Evolutionary conservation across 1,284 basidiomycete species (phyloP).

Genomic region (Trichosporon faecale): DNA sequence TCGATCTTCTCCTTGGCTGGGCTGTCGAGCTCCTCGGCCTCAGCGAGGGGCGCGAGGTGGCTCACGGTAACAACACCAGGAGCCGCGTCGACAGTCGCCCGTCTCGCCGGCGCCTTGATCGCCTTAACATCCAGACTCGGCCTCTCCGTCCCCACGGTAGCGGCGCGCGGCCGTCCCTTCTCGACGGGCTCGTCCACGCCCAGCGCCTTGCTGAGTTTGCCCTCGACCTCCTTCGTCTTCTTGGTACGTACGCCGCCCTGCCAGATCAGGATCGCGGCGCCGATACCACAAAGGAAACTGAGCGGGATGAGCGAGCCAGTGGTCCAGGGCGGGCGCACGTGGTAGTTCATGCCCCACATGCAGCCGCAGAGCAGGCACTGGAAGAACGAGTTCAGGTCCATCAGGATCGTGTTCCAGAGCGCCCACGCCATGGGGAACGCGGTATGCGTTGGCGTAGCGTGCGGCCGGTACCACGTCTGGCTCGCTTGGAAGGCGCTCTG

Average conservation of each 20-base stretch:
- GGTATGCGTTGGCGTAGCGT: constrained; percentile 78
- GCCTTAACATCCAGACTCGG: not conserved
- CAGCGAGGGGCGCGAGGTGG: not conserved
- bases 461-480: constrained; percentile 81
- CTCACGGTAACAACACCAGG: not conserved
- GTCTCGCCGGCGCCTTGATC: not conserved
- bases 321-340: constrained; percentile 55
- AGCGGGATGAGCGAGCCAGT: constrained; percentile 69
- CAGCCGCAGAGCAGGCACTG: constrained; percentile 70
- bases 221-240: constrained; percentile 68
- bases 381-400: constrained; percentile 77
- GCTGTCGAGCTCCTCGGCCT: not conserved
- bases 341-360: constrained; percentile 71
- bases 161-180: constrained; percentile 3
- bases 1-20: not conserved
- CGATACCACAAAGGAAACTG: constrained; percentile 75
- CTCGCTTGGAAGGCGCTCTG: constrained; percentile 49
- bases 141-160: not conserved
- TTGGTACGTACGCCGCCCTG: constrained; percentile 71
- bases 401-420: constrained; percentile 55
- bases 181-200: constrained; percentile 43
- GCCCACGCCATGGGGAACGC: constrained; percentile 73
- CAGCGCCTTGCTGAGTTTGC: constrained; percentile 67
- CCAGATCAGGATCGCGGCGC: constrained; percentile 74
- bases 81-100: not conserved